Conservation (phyloP, 2,329 filamentous ascomycete species). For the Verticillium nubilum region DNA sequence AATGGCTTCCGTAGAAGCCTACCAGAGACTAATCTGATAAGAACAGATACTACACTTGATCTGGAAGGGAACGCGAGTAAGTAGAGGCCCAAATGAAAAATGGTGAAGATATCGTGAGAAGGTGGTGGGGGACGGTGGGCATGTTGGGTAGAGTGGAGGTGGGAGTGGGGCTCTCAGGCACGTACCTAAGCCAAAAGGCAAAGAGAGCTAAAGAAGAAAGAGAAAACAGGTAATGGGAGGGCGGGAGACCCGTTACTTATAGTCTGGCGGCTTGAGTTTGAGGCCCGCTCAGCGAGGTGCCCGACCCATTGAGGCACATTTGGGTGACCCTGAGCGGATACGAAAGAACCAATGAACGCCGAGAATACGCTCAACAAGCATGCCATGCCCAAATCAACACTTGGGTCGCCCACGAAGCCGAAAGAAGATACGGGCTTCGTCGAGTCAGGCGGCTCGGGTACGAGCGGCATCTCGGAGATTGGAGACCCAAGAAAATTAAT, state of each 20-base stretch:
- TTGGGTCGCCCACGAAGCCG: too few species aligned
- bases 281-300: too few species aligned
- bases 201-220: background rate
- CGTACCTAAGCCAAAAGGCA: background rate
- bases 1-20: background rate
- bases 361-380: too few species aligned
- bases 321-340: too few species aligned
- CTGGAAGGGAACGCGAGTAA: background rate
- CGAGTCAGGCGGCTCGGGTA: too few species aligned
- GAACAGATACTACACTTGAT: background rate
- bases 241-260: background rate
- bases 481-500: too few species aligned
- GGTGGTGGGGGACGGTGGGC: background rate
- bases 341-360: too few species aligned
- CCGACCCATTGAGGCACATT: too few species aligned
- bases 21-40: background rate
- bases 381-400: too few species aligned
- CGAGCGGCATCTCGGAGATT: too few species aligned
- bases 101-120: background rate
- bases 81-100: background rate
- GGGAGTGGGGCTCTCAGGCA: too few species aligned
- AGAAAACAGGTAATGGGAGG: background rate
- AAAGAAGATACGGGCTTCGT: too few species aligned
- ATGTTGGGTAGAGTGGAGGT: background rate
- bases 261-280: background rate